Evolutionary conservation across 2,329 filamentous ascomycete genomes (phyloP), one percentile per base, ranked within the genome.

Genomic region (Fusarium nanum): DNA sequence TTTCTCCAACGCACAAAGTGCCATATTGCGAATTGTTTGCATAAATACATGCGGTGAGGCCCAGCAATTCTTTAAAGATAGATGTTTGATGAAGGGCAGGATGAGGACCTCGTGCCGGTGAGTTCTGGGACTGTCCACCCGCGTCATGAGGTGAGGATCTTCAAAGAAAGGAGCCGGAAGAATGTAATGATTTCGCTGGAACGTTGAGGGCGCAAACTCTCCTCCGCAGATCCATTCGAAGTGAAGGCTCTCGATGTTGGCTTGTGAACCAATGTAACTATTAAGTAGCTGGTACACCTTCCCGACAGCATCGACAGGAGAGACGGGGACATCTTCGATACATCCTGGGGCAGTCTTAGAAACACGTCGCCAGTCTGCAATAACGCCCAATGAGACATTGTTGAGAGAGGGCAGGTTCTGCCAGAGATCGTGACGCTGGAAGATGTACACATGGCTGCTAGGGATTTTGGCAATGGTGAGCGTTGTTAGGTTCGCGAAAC

Each of bases 1-100:
- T 22, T 83, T 84, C 65, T 85, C 81, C 14, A 92, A 77, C 4
- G 77, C 81, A 10, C 78, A 75, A 7, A 79, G 74, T 22, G 83
- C 81, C 76, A 89, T 86, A 7, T 78, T 76, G 4, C 80, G 79
- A 61, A 89, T 79, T 54, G 89, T 82, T 13, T 83, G 80, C 32
- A 84, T 74, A 32, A 92, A 81, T 3, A 88, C 82, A 42, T 85
- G 81, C 1, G 91, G 90, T 5, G 86, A 85, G 14, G 88, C 81
- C 89, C 90, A 93, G 78, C 90, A 92, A 72, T 93, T 93, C 70
- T 87, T 87, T 11, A 93, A 80, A 0, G 86, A 89, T 4, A 93
- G 77, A 52, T 88, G 81, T 64, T 87, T 81, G 25, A 92, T 77
- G 71, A 87, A 77, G 5, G 86, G 87, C 46, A 93, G 83, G 2